These are phyloP conservation scores for Ophiostoma quercus DNA, from an alignment of 2,329 filamentous ascomycete genomes.

Conservation along the genomic window DNA sequence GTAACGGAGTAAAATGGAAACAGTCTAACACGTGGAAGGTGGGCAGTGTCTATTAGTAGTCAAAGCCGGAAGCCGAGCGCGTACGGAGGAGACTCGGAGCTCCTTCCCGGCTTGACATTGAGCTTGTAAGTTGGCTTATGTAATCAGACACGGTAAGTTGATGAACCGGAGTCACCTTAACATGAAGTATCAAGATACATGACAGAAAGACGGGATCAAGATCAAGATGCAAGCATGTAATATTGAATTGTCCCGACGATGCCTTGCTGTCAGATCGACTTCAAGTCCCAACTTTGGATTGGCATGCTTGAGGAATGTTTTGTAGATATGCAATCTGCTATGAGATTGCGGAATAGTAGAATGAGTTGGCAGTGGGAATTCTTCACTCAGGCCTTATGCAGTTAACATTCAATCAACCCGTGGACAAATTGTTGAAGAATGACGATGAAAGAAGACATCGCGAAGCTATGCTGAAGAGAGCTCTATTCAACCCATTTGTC, in stretches of 20 bases:
- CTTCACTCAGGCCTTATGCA: too few relatives aligned
- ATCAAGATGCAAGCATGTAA: background rate
- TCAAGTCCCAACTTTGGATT: background rate
- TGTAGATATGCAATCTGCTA: too few relatives aligned
- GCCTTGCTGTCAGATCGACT: too few relatives aligned
- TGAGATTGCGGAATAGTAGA: too few relatives aligned
- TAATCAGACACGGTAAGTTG: background rate
- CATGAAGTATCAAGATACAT: background rate
- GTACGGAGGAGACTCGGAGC: constrained; percentile 2
- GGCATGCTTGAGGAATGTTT: too few relatives aligned
- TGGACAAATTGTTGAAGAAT: too few relatives aligned
- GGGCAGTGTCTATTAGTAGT: background rate
- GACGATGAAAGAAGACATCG: too few relatives aligned
- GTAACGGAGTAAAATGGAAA: background rate
- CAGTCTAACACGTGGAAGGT: background rate
- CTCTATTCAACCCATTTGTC: background rate
- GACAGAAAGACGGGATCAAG: background rate
- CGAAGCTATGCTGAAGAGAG: background rate
- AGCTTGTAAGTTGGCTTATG: background rate
- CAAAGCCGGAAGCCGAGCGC: constrained; percentile 3
- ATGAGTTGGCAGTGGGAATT: too few relatives aligned
- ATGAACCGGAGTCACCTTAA: too few relatives aligned
- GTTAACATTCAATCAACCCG: too few relatives aligned
- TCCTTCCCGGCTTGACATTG: background rate
- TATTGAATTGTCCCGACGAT: background rate